phyloP scores from a whole-genome alignment of 306 rosid species.

The Sophora flavescens region DNA sequence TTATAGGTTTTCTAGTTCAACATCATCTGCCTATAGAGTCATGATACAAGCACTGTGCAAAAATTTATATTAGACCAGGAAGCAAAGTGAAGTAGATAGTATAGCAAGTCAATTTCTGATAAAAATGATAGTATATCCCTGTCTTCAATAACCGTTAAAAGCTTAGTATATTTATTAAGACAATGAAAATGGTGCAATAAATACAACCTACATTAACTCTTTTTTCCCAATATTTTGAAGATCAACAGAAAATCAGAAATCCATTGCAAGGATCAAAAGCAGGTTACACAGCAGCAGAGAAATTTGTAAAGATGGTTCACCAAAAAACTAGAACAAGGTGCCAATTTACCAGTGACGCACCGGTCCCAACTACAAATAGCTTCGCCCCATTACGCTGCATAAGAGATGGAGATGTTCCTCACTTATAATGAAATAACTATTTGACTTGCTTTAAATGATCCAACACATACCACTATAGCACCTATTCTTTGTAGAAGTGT shows the following conservation, averaged over 20 bases:
- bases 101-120: neutral
- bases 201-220: neutral
- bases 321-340: constrained; percentile 27
- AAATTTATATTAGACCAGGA: neutral
- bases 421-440: constrained; percentile 25
- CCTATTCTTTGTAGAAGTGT: constrained; percentile 67
- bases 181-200: constrained; percentile 12
- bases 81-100: neutral
- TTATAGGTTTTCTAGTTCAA: neutral
- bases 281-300: neutral
- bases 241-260: constrained; percentile 5
- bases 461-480: constrained; percentile 74
- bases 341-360: constrained; percentile 64
- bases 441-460: constrained; percentile 43
- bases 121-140: constrained; percentile 11
- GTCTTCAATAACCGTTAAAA: neutral
- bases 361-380: constrained; percentile 91
- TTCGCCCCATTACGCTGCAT: constrained; percentile 89
- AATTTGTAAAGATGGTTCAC: neutral
- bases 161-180: neutral
- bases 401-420: constrained; percentile 52
- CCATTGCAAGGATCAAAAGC: constrained; percentile 25
- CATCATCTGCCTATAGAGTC: neutral
- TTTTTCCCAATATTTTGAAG: constrained; percentile 3
- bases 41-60: neutral